Evolutionary conservation across 257 asterid species (phyloP).

Genomic region (Rauvolfia tetraphylla): DNA sequence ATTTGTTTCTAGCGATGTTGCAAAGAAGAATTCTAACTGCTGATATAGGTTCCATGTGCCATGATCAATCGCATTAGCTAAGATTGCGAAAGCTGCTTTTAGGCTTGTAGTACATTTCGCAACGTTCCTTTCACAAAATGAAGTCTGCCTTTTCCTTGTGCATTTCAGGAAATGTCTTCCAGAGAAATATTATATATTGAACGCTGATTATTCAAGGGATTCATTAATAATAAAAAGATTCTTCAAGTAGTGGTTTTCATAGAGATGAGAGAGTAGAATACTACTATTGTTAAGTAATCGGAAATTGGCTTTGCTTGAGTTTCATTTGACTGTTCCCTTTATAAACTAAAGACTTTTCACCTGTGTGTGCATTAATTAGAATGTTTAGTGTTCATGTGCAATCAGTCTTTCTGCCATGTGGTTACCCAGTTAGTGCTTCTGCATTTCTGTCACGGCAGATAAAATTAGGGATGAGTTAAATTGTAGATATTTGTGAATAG

Average conservation of each 20-base stretch:
- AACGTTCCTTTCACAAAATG: neutral
- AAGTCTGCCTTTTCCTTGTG: neutral
- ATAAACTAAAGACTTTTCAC: neutral
- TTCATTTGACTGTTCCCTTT: neutral
- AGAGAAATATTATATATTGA: neutral
- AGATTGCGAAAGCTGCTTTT: neutral
- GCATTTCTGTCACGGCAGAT: neutral
- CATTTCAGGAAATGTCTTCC: neutral
- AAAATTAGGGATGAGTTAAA: neutral
- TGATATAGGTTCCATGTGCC: neutral
- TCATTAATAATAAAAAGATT: neutral
- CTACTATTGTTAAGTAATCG: neutral
- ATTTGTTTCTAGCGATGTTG: neutral
- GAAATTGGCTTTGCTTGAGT: neutral
- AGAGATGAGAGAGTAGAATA: neutral
- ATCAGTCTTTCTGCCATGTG: neutral
- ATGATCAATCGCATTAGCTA: neutral
- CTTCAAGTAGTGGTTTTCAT: neutral
- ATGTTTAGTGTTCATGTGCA: neutral
- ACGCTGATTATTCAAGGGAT: neutral
- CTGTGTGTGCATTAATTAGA: neutral
- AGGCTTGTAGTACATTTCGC: neutral
- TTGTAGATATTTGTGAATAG: neutral
- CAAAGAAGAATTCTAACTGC: neutral
- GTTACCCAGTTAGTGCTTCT: neutral